These are phyloP conservation scores for Rhizopus delemar DNA, from an alignment of 371 early-diverging fungal genomes.

Conservation along the genomic window DNA sequence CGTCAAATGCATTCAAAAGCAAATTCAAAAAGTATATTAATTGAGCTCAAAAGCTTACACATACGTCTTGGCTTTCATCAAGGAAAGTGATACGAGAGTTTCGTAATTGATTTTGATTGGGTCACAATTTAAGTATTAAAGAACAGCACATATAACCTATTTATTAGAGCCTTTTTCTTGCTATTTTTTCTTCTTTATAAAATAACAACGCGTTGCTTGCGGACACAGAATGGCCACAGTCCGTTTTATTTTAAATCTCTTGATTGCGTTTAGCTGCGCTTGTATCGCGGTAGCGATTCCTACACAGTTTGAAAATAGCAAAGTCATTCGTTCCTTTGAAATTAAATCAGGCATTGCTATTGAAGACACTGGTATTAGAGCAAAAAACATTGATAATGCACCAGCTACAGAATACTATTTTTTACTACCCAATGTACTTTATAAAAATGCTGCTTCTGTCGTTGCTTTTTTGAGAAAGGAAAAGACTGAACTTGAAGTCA, in stretches of 20 bases:
- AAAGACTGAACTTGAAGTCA: slow-evolving; percentile 41
- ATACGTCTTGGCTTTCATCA: background rate
- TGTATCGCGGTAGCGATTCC: slow-evolving; percentile 31
- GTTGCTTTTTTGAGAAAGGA: slow-evolving; percentile 56
- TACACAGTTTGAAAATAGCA: slow-evolving; percentile 55
- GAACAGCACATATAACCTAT: slow-evolving; percentile 2
- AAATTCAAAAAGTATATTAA: background rate
- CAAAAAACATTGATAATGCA: slow-evolving; percentile 50
- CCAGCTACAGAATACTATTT: slow-evolving; percentile 58
- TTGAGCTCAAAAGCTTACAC: background rate
- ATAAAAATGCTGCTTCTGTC: slow-evolving; percentile 45
- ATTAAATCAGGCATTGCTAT: slow-evolving; percentile 62
- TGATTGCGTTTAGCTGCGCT: slow-evolving; percentile 16
- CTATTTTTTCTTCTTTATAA: slow-evolving; percentile 3
- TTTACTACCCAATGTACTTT: slow-evolving; percentile 40
- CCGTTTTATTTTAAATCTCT: slow-evolving; percentile 15
- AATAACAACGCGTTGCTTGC: background rate
- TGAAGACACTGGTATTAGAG: slow-evolving; percentile 61
- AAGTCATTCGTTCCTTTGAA: slow-evolving; percentile 67
- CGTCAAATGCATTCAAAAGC: background rate
- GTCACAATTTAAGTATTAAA: background rate
- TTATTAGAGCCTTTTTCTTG: background rate
- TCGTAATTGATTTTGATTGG: slow-evolving; percentile 2
- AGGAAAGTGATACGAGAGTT: background rate
- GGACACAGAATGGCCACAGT: slow-evolving; percentile 10